These are phyloP conservation scores for Nicotiana otophora DNA, from an alignment of 257 asterid genomes.

Conservation along the genomic window DNA sequence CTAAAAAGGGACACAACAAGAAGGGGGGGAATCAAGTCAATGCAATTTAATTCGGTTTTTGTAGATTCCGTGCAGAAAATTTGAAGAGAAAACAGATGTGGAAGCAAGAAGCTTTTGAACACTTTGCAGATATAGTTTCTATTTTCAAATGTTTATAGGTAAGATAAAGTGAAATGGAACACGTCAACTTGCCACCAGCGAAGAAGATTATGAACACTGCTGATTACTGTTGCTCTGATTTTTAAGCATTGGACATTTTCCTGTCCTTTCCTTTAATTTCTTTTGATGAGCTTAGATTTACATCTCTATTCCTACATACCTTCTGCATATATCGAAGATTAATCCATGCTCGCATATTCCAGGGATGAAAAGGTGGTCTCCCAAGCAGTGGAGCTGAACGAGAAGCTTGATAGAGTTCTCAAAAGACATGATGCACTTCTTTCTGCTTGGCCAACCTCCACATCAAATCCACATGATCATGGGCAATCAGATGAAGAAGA, in stretches of 20 bases:
- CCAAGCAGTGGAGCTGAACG: conserved; percentile 80
- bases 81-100: neutral
- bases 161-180: neutral
- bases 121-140: neutral
- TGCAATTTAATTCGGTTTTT: no score
- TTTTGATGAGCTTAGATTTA: neutral
- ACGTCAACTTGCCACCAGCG: neutral
- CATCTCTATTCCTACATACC: neutral
- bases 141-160: neutral
- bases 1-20: no score
- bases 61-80: neutral
- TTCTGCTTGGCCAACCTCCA: conserved; percentile 42
- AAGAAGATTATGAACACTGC: neutral
- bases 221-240: neutral
- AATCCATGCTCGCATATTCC: neutral
- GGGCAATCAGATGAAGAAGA: conserved; percentile 61
- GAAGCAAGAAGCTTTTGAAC: neutral
- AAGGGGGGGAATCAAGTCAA: no score
- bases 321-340: neutral
- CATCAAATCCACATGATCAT: conserved; percentile 40
- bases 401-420: conserved; percentile 75
- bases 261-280: neutral
- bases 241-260: neutral
- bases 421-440: conserved; percentile 73
- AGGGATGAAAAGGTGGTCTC: conserved; percentile 52